phyloP scores from a whole-genome alignment of 2,329 filamentous ascomycete species.

The Exophiala bonariae region DNA sequence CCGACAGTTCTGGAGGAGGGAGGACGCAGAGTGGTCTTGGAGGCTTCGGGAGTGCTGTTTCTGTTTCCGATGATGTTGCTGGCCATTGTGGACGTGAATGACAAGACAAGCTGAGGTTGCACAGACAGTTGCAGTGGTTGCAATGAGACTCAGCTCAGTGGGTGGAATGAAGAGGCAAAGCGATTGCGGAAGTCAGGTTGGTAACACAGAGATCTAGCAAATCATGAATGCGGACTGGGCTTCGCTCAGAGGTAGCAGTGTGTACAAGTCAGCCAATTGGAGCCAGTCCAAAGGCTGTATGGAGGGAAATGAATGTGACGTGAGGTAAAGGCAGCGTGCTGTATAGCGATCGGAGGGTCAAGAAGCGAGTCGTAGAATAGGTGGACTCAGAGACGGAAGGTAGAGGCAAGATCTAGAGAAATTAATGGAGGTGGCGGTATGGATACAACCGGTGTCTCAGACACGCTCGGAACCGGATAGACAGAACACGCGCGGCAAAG shows the following conservation, averaged over 20 bases:
- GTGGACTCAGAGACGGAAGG: neutral
- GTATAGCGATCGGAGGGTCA: neutral
- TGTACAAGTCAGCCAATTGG: slow-evolving; percentile 19
- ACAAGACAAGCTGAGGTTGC: slow-evolving; percentile 7
- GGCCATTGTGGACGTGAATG: slow-evolving; percentile 53
- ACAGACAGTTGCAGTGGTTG: slow-evolving; percentile 7
- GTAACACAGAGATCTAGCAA: slow-evolving; percentile 23
- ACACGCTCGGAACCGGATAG: slow-evolving; percentile 12
- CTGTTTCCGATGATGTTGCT: slow-evolving; percentile 76
- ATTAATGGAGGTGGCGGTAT: slow-evolving; percentile 16
- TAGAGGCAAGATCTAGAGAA: neutral
- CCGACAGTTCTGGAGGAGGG: slow-evolving; percentile 79
- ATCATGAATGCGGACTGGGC: slow-evolving; percentile 16
- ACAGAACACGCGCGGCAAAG: neutral
- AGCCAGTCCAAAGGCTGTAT: slow-evolving; percentile 23
- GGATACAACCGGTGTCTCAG: slow-evolving; percentile 19
- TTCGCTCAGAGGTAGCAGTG: slow-evolving; percentile 5
- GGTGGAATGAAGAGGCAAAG: slow-evolving; percentile 10
- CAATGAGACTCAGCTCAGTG: slow-evolving; percentile 4
- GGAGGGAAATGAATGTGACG: slow-evolving; percentile 12
- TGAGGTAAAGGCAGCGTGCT: slow-evolving; percentile 1
- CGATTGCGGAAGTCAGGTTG: slow-evolving; percentile 10
- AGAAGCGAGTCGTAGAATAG: neutral
- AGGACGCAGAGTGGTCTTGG: slow-evolving; percentile 76
- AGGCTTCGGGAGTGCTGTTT: slow-evolving; percentile 94